Evolutionary conservation across 345 rosid species (phyloP).

Genomic region (Crucihimalaya himalaica): DNA sequence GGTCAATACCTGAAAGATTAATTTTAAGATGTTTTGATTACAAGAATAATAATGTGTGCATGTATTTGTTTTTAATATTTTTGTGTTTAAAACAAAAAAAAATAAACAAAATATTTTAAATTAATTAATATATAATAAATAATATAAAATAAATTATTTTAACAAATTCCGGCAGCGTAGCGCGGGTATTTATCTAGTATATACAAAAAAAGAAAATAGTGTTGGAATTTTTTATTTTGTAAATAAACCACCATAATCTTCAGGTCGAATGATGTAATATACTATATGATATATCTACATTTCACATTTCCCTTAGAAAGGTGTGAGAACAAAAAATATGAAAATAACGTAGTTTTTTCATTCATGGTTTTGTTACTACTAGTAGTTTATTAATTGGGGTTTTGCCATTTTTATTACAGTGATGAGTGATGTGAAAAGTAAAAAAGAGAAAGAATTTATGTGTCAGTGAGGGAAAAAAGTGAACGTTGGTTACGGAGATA

Average conservation of each 20-base stretch:
- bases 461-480: background rate
- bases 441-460: background rate
- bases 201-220: background rate
- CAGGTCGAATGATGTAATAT: background rate
- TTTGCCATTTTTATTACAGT: background rate
- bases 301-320: background rate
- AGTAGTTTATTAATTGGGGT: background rate
- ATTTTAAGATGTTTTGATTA: no score
- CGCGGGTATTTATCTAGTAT: no score
- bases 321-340: background rate
- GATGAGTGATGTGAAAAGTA: constrained; percentile 5
- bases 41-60: no score
- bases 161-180: no score
- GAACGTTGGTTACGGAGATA: constrained; percentile 32
- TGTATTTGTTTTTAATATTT: no score
- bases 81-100: no score
- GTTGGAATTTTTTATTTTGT: background rate
- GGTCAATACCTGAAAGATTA: no score
- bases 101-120: no score
- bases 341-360: background rate
- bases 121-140: no score
- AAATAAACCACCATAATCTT: background rate
- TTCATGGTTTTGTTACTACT: background rate
- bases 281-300: no score
- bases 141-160: no score